Evolutionary conservation across 352 stramenopile genomes (phyloP), one percentile per base, ranked within the genome.

Genomic region (Pythium dissotocum): DNA sequence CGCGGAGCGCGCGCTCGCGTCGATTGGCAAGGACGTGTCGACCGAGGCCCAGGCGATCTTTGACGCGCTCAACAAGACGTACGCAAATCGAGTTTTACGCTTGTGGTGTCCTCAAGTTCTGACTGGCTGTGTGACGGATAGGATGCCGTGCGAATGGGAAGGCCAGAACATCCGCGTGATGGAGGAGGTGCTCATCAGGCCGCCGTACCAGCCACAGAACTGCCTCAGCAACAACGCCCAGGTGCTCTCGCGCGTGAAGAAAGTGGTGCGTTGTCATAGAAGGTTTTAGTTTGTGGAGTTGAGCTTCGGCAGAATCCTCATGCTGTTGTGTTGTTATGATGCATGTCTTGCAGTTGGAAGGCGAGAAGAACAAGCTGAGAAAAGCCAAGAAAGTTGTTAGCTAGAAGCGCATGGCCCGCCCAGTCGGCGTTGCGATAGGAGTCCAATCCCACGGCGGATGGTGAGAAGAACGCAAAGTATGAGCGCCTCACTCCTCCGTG

Each of bases 51-150:
- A 96, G 63, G 67, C 73, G 40, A 91, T 95, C 70, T 96, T 96
- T 54, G 87, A 96, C 63, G 87, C 87, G 36, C 83, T 96, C 52
- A 94, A 94, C 77, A 96, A 96, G 73, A 96, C 88, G 77, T 95
- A 85, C 66, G 78, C 28, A 60, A 32, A 28, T 18, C 24, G 61
- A 5, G 21, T 24, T 49, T 6, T 61, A 6, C 13, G 35, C 8
- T 40, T 40, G 38, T 18, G 8, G 0, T 4, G 38, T 44, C 9
- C 69, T 26, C 1, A n/a, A 18, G 4, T 18, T 14, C 14, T 9
- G 42, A 26, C 18, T 35, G 38, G 5, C 6, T 24, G 10, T n/a
- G 7, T 9, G 28, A 30, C 12, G 8, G 13, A 12, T 42, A 93
- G 85, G 38, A 95, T 95, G 87, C 87, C 87, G 28, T 95, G 87